Evolutionary conservation across 2,329 filamentous ascomycete genomes (phyloP).

Genomic region (Dactylellina cionopaga): DNA sequence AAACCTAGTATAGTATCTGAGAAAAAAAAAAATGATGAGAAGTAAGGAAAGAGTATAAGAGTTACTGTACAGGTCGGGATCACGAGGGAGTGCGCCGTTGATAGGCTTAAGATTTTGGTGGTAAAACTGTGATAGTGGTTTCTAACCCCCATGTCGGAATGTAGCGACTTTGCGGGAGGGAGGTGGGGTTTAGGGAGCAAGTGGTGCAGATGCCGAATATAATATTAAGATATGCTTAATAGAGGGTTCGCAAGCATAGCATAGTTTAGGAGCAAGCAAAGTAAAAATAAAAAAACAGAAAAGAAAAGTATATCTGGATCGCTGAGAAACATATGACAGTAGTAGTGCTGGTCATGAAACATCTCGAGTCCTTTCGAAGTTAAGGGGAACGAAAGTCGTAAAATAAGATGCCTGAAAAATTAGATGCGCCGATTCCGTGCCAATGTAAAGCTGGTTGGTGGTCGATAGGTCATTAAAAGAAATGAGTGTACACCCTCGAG

Average conservation of each 20-base stretch:
- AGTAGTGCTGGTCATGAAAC: conserved; percentile 49
- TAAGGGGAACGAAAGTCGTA: conserved; percentile 39
- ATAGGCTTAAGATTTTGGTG: neutral
- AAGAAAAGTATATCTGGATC: neutral
- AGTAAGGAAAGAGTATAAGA: conserved; percentile 18
- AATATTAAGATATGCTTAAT: conserved; percentile 36
- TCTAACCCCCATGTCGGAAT: neutral
- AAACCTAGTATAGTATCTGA: conserved; percentile 20
- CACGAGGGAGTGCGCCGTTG: no score
- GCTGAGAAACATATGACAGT: conserved; percentile 48
- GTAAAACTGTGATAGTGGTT: neutral
- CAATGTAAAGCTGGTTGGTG: conserved; percentile 53
- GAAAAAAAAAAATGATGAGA: conserved; percentile 29
- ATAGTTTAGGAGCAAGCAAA: no score
- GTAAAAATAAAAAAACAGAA: conserved; percentile 18
- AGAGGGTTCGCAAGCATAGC: conserved; percentile 6
- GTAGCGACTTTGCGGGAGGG: neutral
- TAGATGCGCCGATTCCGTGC: conserved; percentile 54
- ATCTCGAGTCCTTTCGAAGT: conserved; percentile 34
- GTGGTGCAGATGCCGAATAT: conserved; percentile 16
- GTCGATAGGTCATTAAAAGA: conserved; percentile 77
- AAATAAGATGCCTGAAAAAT: conserved; percentile 53
- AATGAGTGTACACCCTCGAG: conserved; percentile 99
- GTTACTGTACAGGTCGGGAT: conserved; percentile 47
- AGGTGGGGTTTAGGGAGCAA: conserved; percentile 3